Percentiles rank a stretch among this genome's conserved stretches.
phyloP scores from a whole-genome alignment of 1,284 basidiomycete genomes.

The Inonotus obliquus region DNA sequence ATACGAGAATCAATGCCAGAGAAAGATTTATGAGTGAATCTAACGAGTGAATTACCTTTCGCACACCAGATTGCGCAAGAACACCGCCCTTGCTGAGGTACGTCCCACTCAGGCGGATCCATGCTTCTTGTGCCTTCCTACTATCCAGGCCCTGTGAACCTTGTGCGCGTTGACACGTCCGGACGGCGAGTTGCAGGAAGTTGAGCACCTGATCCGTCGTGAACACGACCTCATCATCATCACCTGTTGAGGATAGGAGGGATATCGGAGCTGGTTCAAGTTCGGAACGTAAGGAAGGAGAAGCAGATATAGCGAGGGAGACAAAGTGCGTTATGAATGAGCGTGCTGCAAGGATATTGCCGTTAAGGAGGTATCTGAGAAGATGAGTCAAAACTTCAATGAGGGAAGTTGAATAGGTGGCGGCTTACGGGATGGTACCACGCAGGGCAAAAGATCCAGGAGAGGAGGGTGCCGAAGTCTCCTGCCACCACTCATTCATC shows the following conservation, averaged over 20 bases:
- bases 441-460: slow-evolving; percentile 75
- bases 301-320: slow-evolving; percentile 44
- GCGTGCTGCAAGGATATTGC: slow-evolving; percentile 81
- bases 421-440: slow-evolving; percentile 77
- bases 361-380: slow-evolving; percentile 75
- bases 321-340: slow-evolving; percentile 79
- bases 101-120: slow-evolving; percentile 78
- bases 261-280: slow-evolving; percentile 40
- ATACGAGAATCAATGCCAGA: neutral
- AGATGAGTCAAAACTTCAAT: neutral
- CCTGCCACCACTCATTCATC: slow-evolving; percentile 71
- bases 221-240: slow-evolving; percentile 60
- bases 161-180: slow-evolving; percentile 83
- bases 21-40: neutral
- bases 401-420: neutral
- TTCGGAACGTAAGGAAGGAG: slow-evolving; percentile 35
- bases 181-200: slow-evolving; percentile 82
- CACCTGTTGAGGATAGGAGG: slow-evolving; percentile 31
- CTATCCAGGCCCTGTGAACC: slow-evolving; percentile 73
- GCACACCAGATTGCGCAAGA: slow-evolving; percentile 64
- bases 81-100: slow-evolving; percentile 67
- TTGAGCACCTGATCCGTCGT: slow-evolving; percentile 76
- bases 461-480: slow-evolving; percentile 32
- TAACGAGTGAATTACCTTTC: slow-evolving; percentile 49
- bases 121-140: slow-evolving; percentile 70